Evolutionary conservation across 208 protist species (phyloP), one percentile per base, ranked within the genome.

Genomic region (Porcisia hertigi): DNA sequence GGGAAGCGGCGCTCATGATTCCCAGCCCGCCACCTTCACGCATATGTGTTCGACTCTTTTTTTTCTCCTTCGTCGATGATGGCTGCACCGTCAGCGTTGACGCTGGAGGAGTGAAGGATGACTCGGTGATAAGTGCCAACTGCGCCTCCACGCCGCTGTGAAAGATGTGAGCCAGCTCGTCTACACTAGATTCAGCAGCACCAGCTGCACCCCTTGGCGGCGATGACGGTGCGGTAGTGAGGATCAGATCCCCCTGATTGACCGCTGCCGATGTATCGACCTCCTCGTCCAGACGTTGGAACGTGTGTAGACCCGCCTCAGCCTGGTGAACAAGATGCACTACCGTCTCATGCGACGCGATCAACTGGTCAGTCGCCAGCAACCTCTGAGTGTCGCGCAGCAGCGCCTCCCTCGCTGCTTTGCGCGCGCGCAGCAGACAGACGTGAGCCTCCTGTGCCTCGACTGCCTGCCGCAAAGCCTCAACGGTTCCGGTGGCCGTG

Each of bases 381-480:
- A 79, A 47, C 3, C 36, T 55, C 39, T 58, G 60, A 69, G 80
- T 78, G 55, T 64, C 66, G 7, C n/a, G 39, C 58, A 85, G 77
- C 36, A 83, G 69, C 45, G 58, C 69, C 60, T 69, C 77, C 23
- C 80, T 70, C 4, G 81, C 76, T 36, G n/a, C 65, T 43, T 83
- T 80, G 47, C 72, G 77, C 16, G 54, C 49, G 7, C 79, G 75
- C 54, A 86, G 79, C 49, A 82, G 67, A 39, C 69, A 59, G 34
- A 88, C 82, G 41, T 79, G 62, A 6, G 75, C 39, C 71, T 83
- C 79, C 62, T 88, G 81, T 20, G 55, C 58, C 20, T 75, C 76
- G 47, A 88, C 77, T 14, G 72, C 73, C 30, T 49, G 57, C 39
- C 75, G 71, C 5, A 87, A 71, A 7, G 63, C 76, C 41, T 69